phyloP scores from a whole-genome alignment of 108 stramenopile species.

The Nitzschia putrida region DNA sequence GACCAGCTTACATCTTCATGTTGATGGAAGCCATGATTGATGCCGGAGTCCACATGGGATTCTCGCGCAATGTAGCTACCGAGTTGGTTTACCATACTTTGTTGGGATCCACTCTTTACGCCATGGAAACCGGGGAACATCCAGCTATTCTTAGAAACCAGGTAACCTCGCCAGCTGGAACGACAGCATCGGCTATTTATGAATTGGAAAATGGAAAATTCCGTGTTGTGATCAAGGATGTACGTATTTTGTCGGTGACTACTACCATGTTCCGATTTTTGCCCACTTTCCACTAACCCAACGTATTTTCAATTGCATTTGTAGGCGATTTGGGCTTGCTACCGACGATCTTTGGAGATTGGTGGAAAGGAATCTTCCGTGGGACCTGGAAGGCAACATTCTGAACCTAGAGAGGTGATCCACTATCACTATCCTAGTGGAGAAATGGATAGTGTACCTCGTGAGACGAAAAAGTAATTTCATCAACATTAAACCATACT shows the following conservation, averaged over 20 bases:
- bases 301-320: neutral
- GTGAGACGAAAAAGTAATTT: neutral
- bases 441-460: slow-evolving; percentile 1
- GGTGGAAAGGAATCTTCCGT: slow-evolving; percentile 65
- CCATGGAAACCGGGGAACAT: slow-evolving; percentile 83
- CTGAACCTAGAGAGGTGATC: slow-evolving; percentile 11
- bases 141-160: slow-evolving; percentile 83
- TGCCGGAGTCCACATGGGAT: slow-evolving; percentile 94
- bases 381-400: slow-evolving; percentile 58
- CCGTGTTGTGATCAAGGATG: slow-evolving; percentile 84
- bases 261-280: neutral
- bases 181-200: slow-evolving; percentile 91
- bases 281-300: neutral
- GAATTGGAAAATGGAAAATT: slow-evolving; percentile 91
- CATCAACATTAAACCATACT: too few species aligned
- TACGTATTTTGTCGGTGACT: neutral
- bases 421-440: slow-evolving; percentile 34
- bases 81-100: slow-evolving; percentile 76
- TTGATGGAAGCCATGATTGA: slow-evolving; percentile 92
- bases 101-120: slow-evolving; percentile 82
- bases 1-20: slow-evolving; percentile 93
- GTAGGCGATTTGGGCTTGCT: slow-evolving; percentile 87
- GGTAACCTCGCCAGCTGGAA: slow-evolving; percentile 93
- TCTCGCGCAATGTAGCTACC: slow-evolving; percentile 74
- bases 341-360: slow-evolving; percentile 81